A percentile compares a stretch with the other conserved stretches of the same genome.
Conservation (phyloP, 1,139 yeast genomes). For the Candida gigantensis region DNA sequence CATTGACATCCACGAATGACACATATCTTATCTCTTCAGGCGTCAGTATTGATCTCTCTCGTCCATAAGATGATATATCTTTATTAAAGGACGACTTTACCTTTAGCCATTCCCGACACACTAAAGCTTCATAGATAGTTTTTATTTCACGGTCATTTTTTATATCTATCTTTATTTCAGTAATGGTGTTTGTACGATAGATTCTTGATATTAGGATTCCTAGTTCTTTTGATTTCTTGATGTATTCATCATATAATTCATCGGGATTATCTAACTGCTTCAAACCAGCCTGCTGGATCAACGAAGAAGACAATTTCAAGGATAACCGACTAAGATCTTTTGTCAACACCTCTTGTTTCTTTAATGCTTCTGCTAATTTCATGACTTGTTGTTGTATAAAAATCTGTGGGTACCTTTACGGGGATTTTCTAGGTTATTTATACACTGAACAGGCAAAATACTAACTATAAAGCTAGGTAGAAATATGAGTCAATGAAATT, state of each 20-base stretch:
- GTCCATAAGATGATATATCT: neutral
- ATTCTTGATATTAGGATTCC: neutral
- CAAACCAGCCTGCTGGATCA: constrained; percentile 6
- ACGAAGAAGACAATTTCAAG: neutral
- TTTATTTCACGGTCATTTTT: neutral
- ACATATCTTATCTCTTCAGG: constrained; percentile 3
- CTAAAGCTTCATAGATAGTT: constrained; percentile 1
- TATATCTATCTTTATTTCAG: neutral
- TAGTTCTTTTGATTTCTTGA: constrained; percentile 1
- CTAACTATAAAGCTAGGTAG: too few relatives aligned
- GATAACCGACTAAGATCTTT: neutral
- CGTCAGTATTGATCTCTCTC: neutral
- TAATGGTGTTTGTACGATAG: constrained; percentile 2
- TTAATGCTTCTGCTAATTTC: constrained; percentile 7
- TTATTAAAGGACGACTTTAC: neutral
- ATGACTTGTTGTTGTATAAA: too few relatives aligned
- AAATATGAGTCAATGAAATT: too few relatives aligned
- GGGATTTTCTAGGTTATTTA: neutral
- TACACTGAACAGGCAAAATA: too few relatives aligned
- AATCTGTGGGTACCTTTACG: neutral
- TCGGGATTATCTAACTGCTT: constrained; percentile 2
- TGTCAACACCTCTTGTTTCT: constrained; percentile 3
- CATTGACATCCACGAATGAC: neutral
- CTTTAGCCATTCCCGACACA: neutral
- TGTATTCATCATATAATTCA: constrained; percentile 2